Conservation (phyloP, 1,284 basidiomycete genomes). For the Ustilago crameri region DNA sequence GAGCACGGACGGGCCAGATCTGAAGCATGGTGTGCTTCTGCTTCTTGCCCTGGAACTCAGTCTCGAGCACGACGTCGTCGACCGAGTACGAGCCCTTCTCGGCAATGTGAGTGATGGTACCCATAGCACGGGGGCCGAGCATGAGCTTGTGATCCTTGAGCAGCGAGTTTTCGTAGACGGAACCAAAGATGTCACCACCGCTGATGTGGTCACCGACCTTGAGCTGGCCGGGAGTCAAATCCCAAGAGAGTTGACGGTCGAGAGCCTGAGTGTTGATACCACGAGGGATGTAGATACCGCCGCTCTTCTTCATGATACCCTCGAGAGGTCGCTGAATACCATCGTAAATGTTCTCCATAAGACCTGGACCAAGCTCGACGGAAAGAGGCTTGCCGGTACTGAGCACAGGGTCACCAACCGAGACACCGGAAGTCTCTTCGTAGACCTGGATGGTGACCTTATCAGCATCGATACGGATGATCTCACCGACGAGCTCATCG, state of each 20-base stretch:
- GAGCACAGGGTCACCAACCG: slow-evolving; percentile 96
- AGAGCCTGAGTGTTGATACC: slow-evolving; percentile 98
- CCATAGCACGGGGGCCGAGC: slow-evolving; percentile 90
- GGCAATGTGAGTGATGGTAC: slow-evolving; percentile 91
- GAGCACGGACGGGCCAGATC: slow-evolving; percentile 97
- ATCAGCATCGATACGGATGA: slow-evolving; percentile 67
- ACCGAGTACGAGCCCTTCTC: slow-evolving; percentile 95
- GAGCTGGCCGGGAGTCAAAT: slow-evolving; percentile 88
- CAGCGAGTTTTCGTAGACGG: slow-evolving; percentile 96
- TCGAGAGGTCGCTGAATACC: slow-evolving; percentile 71
- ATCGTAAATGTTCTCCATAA: slow-evolving; percentile 98
- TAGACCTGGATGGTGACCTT: slow-evolving; percentile 97
- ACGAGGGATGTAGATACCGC: slow-evolving; percentile 92
- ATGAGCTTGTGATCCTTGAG: slow-evolving; percentile 97
- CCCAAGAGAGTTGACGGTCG: slow-evolving; percentile 89
- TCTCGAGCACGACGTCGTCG: slow-evolving; percentile 92
- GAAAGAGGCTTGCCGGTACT: slow-evolving; percentile 96
- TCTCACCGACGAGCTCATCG: slow-evolving; percentile 67
- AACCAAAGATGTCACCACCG: slow-evolving; percentile 95
- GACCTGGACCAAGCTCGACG: slow-evolving; percentile 94
- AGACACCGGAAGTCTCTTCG: slow-evolving; percentile 81
- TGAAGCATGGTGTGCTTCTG: slow-evolving; percentile 97
- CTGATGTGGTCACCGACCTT: slow-evolving; percentile 88
- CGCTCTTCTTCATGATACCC: slow-evolving; percentile 93
- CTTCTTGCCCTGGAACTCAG: slow-evolving; percentile 95